phyloP scores from a whole-genome alignment of 1,284 basidiomycete genomes.

The Tilletia setariae region DNA sequence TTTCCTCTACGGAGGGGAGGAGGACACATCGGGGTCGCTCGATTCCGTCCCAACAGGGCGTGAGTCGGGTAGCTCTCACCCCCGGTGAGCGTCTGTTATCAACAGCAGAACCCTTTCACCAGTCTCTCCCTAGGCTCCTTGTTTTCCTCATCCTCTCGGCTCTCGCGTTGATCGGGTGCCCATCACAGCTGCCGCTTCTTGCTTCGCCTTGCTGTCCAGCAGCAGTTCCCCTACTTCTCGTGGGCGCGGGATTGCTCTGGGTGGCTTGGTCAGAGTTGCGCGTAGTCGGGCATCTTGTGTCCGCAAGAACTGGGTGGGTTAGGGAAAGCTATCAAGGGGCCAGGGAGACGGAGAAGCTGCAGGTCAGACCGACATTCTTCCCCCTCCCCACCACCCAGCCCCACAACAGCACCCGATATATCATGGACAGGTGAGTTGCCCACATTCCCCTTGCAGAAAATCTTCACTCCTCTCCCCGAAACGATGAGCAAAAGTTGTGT shows the following conservation, averaged over 20 bases:
- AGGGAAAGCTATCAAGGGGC: too few relatives aligned
- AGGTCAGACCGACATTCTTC: constrained; percentile 12
- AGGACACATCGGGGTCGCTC: constrained; percentile 10
- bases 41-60: not conserved
- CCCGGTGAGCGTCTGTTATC: constrained; percentile 13
- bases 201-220: too few relatives aligned
- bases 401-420: not conserved
- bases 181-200: too few relatives aligned
- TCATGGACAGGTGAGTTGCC: not conserved
- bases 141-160: not conserved
- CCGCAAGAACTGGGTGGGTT: too few relatives aligned
- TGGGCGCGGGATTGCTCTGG: too few relatives aligned
- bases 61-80: constrained; percentile 11
- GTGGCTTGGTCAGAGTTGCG: too few relatives aligned
- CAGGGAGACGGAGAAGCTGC: not conserved
- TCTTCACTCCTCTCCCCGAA: not conserved
- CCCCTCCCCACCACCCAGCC: not conserved
- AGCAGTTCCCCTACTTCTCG: too few relatives aligned
- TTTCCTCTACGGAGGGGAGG: not conserved
- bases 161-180: not conserved
- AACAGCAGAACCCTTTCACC: constrained; percentile 9
- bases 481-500: constrained; percentile 16
- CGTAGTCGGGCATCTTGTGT: too few relatives aligned
- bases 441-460: not conserved
- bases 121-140: not conserved